phyloP scores from a whole-genome alignment of 805 yeast genomes.

The Priceomyces melissophilus region DNA sequence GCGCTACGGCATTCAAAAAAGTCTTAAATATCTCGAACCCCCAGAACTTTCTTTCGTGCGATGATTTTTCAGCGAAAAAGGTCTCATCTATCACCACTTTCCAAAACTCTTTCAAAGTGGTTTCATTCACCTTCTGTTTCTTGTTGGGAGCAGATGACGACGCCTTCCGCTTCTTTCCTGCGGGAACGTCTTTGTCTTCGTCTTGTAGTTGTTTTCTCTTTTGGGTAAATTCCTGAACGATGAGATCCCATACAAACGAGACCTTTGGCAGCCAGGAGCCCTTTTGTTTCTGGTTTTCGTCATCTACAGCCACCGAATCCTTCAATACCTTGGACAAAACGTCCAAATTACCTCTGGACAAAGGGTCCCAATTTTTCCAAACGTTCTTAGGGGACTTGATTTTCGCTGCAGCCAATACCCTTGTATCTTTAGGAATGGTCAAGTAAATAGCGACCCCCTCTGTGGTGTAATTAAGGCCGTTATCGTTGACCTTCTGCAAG shows the following conservation, averaged over 20 bases:
- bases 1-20: constrained; percentile 29
- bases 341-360: constrained; percentile 65
- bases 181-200: constrained; percentile 18
- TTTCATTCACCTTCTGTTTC: constrained; percentile 10
- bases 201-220: constrained; percentile 8
- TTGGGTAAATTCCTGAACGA: constrained; percentile 44
- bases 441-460: constrained; percentile 80
- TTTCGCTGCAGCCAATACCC: constrained; percentile 10
- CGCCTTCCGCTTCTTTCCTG: constrained; percentile 17
- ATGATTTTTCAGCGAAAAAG: constrained; percentile 69
- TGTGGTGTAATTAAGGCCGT: constrained; percentile 58
- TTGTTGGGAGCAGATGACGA: constrained; percentile 21
- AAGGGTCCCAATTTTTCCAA: constrained; percentile 77
- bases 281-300: constrained; percentile 46
- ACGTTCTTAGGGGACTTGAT: constrained; percentile 19
- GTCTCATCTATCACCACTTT: constrained; percentile 73
- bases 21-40: constrained; percentile 73
- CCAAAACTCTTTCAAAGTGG: constrained; percentile 65
- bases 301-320: constrained; percentile 46
- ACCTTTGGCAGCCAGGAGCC: constrained; percentile 72
- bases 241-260: constrained; percentile 71
- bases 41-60: constrained; percentile 81
- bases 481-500: constrained; percentile 45
- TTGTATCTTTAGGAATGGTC: constrained; percentile 37
- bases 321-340: constrained; percentile 60